Evolutionary conservation across 2,329 filamentous ascomycete genomes (phyloP), one percentile per base, ranked within the genome.

Genomic region (Arthroderma sp.): DNA sequence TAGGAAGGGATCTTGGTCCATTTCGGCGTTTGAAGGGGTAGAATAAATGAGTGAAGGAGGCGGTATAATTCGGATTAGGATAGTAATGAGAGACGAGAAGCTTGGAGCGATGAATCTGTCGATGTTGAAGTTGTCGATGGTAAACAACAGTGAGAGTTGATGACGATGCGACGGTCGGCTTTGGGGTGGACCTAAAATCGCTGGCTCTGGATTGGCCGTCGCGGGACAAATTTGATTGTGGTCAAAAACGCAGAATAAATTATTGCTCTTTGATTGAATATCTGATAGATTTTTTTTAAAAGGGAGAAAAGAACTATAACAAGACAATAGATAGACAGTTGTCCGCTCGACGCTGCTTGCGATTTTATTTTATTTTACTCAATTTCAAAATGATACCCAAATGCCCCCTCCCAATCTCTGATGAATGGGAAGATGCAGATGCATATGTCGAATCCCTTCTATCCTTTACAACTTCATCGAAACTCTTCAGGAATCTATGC

Each of bases 401-500:
- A 30, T 58, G 59, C 7, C 65, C 71, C 39, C 72, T 94, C 27
- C 88, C 88, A 1, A 76, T 84, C 57, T 71, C 76, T 31, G 71
- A 78, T 42, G 75, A 77, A 55, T 95, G 89, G 69, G 60, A 69
- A 33, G 77, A 76, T 38, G 67, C 78, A 4, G 84, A 94, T 40
- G 74, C 79, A 43, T 98, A 94, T 61, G 75, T 94, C 40, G 72
- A 84, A 28, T 80, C 79, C 11, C 75, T 96, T 8, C 71, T 96
- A 28, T 61, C 77, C 15, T 94, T 96, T 56, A 76, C 80, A 1
- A 79, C 79, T 4, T 79, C 78, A 2, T 84, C 83, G 38, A 75
- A 81, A 44, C 71, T 86, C 1, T 87, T 95, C 54, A 83, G 85
- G 52, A 85, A 85, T 28, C 73, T 98, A n/a, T 94, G 87, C 59